Evolutionary conservation across 495 filamentous ascomycete species (phyloP).

Genomic region (Paragyromitra xinjiangensis): DNA sequence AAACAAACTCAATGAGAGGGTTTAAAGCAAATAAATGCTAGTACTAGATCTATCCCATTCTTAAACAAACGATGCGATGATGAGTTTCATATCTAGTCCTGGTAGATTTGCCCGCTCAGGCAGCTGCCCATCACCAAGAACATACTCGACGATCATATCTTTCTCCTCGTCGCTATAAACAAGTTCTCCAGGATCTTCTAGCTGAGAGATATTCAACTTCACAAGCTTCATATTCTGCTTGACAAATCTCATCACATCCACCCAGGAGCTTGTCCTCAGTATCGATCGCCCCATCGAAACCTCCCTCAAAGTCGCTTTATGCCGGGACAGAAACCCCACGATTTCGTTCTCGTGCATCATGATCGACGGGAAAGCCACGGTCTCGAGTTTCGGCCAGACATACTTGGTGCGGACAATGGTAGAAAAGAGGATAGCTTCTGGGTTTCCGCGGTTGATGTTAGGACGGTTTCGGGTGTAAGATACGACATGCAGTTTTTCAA

Average conservation of each 20-base stretch:
- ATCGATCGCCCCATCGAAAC: background rate
- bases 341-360: background rate
- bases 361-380: background rate
- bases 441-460: background rate
- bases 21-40: too few relatives aligned
- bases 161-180: background rate
- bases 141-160: background rate
- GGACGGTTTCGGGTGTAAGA: background rate
- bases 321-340: background rate
- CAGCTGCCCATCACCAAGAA: background rate
- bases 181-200: background rate
- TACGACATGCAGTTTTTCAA: background rate
- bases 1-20: too few relatives aligned
- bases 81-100: background rate
- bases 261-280: background rate
- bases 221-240: slow-evolving; percentile 7
- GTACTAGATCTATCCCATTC: background rate
- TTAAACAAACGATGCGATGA: background rate
- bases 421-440: background rate
- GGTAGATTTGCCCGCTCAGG: background rate
- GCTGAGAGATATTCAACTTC: background rate
- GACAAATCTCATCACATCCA: background rate
- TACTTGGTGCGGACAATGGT: background rate
- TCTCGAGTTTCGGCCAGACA: background rate
- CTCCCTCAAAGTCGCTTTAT: slow-evolving; percentile 1